Conservation (phyloP, 306 rosid species). For the Cucumis hystrix region DNA sequence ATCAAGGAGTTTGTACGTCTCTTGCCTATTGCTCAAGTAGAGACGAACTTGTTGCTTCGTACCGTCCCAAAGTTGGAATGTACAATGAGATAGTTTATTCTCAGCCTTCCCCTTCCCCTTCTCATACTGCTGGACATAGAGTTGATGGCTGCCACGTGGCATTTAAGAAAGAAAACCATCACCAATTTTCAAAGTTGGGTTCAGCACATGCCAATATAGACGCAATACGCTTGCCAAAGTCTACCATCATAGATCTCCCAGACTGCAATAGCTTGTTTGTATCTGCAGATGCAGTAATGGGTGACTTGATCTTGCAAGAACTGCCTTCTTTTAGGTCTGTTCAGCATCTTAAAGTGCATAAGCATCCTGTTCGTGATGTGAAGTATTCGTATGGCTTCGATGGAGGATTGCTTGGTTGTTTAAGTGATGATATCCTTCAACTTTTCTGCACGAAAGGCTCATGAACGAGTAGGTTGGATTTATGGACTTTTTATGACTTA, state of each 20-base stretch:
- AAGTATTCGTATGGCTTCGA: constrained; percentile 33
- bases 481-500: background rate
- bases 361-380: constrained; percentile 48
- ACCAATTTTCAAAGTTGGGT: constrained; percentile 30
- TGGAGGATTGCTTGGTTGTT: constrained; percentile 48
- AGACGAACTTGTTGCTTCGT: constrained; percentile 61
- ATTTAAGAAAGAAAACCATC: constrained; percentile 23
- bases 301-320: constrained; percentile 54
- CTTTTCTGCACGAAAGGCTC: constrained; percentile 31
- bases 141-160: constrained; percentile 53
- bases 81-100: constrained; percentile 21
- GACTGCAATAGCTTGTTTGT: constrained; percentile 41
- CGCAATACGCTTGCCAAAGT: constrained; percentile 54
- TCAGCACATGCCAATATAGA: constrained; percentile 38
- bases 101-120: constrained; percentile 34
- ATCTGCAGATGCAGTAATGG: constrained; percentile 38
- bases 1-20: constrained; percentile 82
- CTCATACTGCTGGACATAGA: constrained; percentile 35
- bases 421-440: constrained; percentile 46
- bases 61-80: constrained; percentile 66
- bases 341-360: constrained; percentile 38
- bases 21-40: constrained; percentile 60
- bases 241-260: constrained; percentile 31
- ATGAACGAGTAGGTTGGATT: constrained; percentile 8
- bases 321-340: constrained; percentile 52